Percentiles rank a stretch among this genome's conserved stretches.
Evolutionary conservation across 2,329 filamentous ascomycete species (phyloP).

Genomic region (Aspergillus fijiensis): DNA sequence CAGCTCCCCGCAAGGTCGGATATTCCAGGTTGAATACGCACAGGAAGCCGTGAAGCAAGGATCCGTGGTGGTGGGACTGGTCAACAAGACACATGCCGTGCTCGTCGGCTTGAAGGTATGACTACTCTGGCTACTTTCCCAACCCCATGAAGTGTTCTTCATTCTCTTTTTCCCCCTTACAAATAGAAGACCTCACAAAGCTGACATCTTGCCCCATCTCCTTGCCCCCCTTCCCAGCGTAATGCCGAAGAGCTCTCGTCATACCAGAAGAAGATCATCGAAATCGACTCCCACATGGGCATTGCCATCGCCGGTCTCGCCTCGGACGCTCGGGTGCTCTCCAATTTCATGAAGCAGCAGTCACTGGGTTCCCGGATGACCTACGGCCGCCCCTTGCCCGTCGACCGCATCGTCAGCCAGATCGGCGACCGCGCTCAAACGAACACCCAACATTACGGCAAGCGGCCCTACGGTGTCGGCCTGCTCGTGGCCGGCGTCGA

Average conservation of each 20-base stretch:
- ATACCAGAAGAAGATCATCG: constrained; percentile 99
- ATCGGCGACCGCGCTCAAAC: constrained; percentile 96
- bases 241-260: constrained; percentile 99
- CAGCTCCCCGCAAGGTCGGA: constrained; percentile 97
- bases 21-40: constrained; percentile 99
- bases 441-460: constrained; percentile 97
- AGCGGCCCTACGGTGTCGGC: constrained; percentile 92
- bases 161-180: not conserved
- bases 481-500: constrained; percentile 91
- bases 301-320: constrained; percentile 95
- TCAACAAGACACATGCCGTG: constrained; percentile 96
- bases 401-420: constrained; percentile 83
- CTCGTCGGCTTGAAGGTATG: constrained; percentile 92
- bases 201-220: constrained; percentile 11
- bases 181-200: not conserved
- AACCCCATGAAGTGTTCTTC: constrained; percentile 3
- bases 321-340: constrained; percentile 96
- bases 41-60: constrained; percentile 98
- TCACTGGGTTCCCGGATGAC: constrained; percentile 93
- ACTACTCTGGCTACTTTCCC: no score
- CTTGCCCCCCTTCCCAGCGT: constrained; percentile 57
- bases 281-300: constrained; percentile 91
- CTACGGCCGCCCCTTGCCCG: constrained; percentile 88
- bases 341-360: constrained; percentile 99
- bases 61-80: constrained; percentile 93